Base-by-base conservation (phyloP, 768 basidiomycete genomes). In the Amanita rimosa region DNA sequence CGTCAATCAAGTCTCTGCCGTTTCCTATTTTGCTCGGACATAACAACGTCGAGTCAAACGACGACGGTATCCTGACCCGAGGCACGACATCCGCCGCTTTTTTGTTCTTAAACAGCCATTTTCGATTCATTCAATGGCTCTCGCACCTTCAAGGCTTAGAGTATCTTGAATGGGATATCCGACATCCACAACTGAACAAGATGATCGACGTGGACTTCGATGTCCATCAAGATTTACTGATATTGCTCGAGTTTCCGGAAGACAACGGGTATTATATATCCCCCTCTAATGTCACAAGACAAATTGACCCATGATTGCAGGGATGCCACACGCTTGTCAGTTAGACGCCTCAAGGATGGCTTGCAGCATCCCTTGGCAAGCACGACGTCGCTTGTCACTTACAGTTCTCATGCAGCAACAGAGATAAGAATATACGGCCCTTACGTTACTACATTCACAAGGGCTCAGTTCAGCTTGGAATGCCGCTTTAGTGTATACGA, bases 221-320 rank as follows among this genome's bases (percentile, higher is more conserved):
- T 56, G 76, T 79, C 13, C 69, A 75, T 17, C 82, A 82, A 55
- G 78, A 85, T 59, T 67, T 86, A 26, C 66, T 84, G 9, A 69
- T 82, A 8, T 51, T 76, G 14, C 62, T 80, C 4, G 71, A 75
- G 53, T n/a, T 36, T 4, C 35, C 26, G 2, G 46, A 26, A 34
- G 17, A 46, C 33, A 6, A 46, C 33, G 8, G 34, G 46, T 47
- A 31, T 13, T 47, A 31, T 13, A 48, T 39, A 10, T 21, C 39
- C 39, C 17, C 24, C 24, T 41, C 13, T 4, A 31, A 13, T 37
- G 10, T 33, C 19, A 10, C 9, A 40, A 17, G 36, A n/a, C 3
- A 6, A 17, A 16, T 31, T 29, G 3, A 41, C 17, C 33, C 8
- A 41, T 6, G 35, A 19, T n/a, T 19, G 10, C n/a, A 47, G 46